Evolutionary conservation across 2,329 filamentous ascomycete species (phyloP).

Genomic region (Ophiostoma tasmaniense): DNA sequence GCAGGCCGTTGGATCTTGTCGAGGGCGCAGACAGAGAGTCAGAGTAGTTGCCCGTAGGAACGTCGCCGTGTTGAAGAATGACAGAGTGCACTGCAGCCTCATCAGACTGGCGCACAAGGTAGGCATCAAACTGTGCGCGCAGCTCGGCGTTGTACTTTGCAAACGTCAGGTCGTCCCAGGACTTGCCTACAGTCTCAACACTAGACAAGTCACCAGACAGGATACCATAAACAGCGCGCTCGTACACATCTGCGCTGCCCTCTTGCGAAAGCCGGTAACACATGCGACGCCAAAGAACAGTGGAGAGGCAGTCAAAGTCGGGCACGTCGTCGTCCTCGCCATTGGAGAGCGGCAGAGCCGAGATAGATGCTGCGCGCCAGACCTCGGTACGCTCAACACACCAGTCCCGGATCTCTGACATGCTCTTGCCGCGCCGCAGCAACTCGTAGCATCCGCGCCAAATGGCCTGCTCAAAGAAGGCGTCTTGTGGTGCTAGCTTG

Average conservation of each 20-base stretch:
- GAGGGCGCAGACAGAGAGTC: not conserved
- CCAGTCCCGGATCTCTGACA: slow-evolving; percentile 72
- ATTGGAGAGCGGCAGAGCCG: slow-evolving; percentile 54
- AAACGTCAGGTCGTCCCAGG: slow-evolving; percentile 34
- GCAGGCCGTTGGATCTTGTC: not conserved
- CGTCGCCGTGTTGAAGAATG: slow-evolving; percentile 19
- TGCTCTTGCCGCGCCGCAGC: slow-evolving; percentile 70
- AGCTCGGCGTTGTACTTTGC: slow-evolving; percentile 24
- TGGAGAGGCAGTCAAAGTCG: slow-evolving; percentile 36
- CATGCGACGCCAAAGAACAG: slow-evolving; percentile 67
- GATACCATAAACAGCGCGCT: slow-evolving; percentile 82
- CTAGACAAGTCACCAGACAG: slow-evolving; percentile 76
- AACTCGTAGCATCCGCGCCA: slow-evolving; percentile 95
- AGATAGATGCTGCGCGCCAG: slow-evolving; percentile 81
- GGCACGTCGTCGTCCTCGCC: slow-evolving; percentile 36
- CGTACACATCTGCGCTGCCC: slow-evolving; percentile 63
- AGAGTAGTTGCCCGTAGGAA: slow-evolving; percentile 10
- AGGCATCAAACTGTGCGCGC: slow-evolving; percentile 23
- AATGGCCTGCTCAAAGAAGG: slow-evolving; percentile 79
- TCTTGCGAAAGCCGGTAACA: slow-evolving; percentile 65
- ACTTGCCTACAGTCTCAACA: slow-evolving; percentile 52
- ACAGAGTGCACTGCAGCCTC: slow-evolving; percentile 17
- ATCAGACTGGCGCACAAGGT: slow-evolving; percentile 21
- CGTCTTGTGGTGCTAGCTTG: slow-evolving; percentile 70
- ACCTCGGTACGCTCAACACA: slow-evolving; percentile 76